Evolutionary conservation across 23 red algal species (phyloP).

Genomic region (Pyropia yezoensis): DNA sequence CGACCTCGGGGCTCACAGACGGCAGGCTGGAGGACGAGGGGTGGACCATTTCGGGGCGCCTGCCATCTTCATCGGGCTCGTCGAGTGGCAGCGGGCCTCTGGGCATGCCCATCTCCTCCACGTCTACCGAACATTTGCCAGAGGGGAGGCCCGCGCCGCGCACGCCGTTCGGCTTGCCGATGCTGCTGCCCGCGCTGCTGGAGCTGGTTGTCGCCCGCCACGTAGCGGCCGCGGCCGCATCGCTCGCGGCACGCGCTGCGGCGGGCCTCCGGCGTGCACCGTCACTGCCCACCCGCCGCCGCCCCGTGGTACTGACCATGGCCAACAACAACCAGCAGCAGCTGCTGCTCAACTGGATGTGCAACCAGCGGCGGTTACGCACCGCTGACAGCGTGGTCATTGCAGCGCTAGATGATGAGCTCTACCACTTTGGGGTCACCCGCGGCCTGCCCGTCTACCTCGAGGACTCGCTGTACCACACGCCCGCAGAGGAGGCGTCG

Average conservation of each 20-base stretch:
- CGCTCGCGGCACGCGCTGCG: too few relatives aligned
- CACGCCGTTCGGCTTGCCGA: slow-evolving; percentile 34
- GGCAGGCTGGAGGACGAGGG: neutral
- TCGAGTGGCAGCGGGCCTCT: neutral
- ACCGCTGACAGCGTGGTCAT: slow-evolving; percentile 52
- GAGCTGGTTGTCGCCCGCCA: slow-evolving; percentile 1
- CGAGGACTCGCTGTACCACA: too few relatives aligned
- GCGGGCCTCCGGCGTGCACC: too few relatives aligned
- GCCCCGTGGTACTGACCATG: slow-evolving; percentile 29
- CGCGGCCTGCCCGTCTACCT: slow-evolving; percentile 52
- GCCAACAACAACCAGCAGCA: slow-evolving; percentile 24
- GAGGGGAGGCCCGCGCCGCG: too few relatives aligned
- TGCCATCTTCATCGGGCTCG: neutral
- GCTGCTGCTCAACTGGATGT: slow-evolving; percentile 62
- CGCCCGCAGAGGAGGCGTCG: too few relatives aligned
- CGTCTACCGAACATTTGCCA: too few relatives aligned
- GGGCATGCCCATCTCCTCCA: too few relatives aligned
- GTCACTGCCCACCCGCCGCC: slow-evolving; percentile 4
- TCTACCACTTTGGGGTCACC: slow-evolving; percentile 64
- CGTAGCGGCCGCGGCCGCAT: too few relatives aligned
- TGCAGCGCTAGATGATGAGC: slow-evolving; percentile 74
- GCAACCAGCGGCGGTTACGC: slow-evolving; percentile 55
- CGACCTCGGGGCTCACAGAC: neutral
- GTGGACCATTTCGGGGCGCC: neutral
- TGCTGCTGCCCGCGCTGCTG: slow-evolving; percentile 14